Conservation (phyloP, 495 filamentous ascomycete genomes). For the Penicillium taxi region DNA sequence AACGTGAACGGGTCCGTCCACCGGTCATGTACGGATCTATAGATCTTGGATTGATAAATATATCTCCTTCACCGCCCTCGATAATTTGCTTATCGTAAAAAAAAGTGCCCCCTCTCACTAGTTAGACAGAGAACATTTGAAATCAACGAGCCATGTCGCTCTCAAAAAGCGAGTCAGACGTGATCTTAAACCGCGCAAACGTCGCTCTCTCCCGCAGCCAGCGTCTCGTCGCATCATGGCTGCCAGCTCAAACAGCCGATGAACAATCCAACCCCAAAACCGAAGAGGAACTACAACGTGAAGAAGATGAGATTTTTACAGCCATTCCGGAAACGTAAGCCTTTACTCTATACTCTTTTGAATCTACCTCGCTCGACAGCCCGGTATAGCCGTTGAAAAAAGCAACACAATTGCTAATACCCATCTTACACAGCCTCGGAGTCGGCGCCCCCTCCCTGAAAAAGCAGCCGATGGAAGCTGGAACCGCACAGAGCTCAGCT, state of each 20-base stretch:
- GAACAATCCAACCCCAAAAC: conserved; percentile 37
- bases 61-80: conserved; percentile 11
- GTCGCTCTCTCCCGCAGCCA: conserved; percentile 44
- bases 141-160: conserved; percentile 21
- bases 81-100: conserved; percentile 12
- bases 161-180: conserved; percentile 35
- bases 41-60: too few relatives aligned
- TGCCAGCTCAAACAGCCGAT: conserved; percentile 37
- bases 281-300: conserved; percentile 36
- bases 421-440: conserved; percentile 30
- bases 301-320: conserved; percentile 46
- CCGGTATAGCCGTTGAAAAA: too few relatives aligned
- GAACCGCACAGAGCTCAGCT: conserved; percentile 32
- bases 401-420: too few relatives aligned
- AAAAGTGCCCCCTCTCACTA: not conserved
- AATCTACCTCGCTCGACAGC: too few relatives aligned
- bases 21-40: too few relatives aligned
- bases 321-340: conserved; percentile 46
- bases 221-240: conserved; percentile 46
- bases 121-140: not conserved
- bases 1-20: too few relatives aligned
- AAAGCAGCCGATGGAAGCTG: conserved; percentile 33
- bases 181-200: conserved; percentile 44
- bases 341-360: not conserved
- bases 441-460: conserved; percentile 40